Base-by-base conservation (phyloP, 352 stramenopile genomes). In the Phytopythium cucurbitacearum region DNA sequence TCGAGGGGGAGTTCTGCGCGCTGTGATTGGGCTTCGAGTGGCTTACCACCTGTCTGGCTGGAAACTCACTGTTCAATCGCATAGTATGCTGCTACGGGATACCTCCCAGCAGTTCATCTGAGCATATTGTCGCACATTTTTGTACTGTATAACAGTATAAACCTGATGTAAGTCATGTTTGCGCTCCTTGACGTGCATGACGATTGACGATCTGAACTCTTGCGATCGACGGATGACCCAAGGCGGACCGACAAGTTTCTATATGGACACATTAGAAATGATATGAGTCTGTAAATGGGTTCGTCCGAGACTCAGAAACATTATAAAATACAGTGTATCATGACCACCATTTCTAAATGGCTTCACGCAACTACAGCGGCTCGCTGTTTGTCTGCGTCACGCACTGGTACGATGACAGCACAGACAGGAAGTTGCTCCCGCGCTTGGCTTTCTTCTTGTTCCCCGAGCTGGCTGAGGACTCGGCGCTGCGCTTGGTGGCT, bases 401-500 rank as follows among this genome's bases (percentile, higher is more conserved):
- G 61, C 74, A 82, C 41, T 92, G 75, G 50, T 76, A 92, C 33
- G 77, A 87, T 7, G 79, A 80, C 13, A 92, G 60, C 43, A 81
- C 76, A 0, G 79, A 87, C 54, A 92, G 76, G 51, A 92, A 80
- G 36, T 65, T 66, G 43, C 80, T 79, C 46, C 68, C 68, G 46
- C 45, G 67, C 51, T 85, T 73, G 56, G 55, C 55, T 47, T 76
- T 74, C 69, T 81, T 77, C 5, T 33, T n/a, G 0, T 51, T 62
- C 15, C 45, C 39, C 0, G 45, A 55, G 33, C 5, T 40, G 44
- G 38, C 45, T 39, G 36, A 55, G 2, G 38, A 44, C 35, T 50
- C 44, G 0, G 28, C 40, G 0, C 55, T 52, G 13, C 68, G 67
- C 53, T 84, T 79, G 4, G 35, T 13, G 15, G 39, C 8, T 44